Evolutionary conservation across 2,329 filamentous ascomycete genomes (phyloP), one percentile per base, ranked within the genome.

Genomic region (Aspergillus sp.): DNA sequence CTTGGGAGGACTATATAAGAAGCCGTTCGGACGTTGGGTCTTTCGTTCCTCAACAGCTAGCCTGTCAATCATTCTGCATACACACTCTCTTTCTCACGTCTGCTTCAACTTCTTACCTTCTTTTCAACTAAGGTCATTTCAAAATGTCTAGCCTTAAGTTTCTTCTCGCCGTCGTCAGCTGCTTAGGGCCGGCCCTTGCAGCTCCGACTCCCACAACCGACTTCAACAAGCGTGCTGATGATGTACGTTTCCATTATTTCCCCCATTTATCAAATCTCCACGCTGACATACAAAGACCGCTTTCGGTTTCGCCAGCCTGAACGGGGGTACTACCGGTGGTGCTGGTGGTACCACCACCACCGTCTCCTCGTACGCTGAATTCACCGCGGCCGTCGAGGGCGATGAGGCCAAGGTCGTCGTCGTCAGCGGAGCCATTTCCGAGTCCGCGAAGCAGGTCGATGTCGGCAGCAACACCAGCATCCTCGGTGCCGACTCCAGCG

Each of bases 271-370:
- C 19, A 27, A 31, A 31, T 23, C 7, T n/a, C 9, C 27, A 9
- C 27, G 27, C 27, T 52, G 3, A 59, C 33, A 6, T 5, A 35
- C 11, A 33, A 21, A 71, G 65, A 60, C 60, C 19, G 69, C 69
- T 27, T 69, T 73, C 44, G 81, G 80, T 27, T 83, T 79, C 64
- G 79, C 76, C 46, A 78, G 75, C 19, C 64, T 75, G 60, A 82
- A 82, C 54, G 79, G 77, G 40, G 79, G 81, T 52, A 85, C 83
- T 3, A 85, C 77, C 5, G 84, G 83, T 53, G 83, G 84, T 52
- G 73, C 77, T 23, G 81, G 79, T n/a, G 83, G 82, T 49, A 75
- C 79, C 2, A 83, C 82, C 9, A 81, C 79, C 31, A 84, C 82
- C 9, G 83, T 86, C 54, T 79, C 79, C 19, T 78, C 76, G 6